A percentile compares a stretch with the other conserved stretches of the same genome.
Evolutionary conservation across 805 yeast genomes (phyloP).

Genomic region (Sporopachydermia lactativora): DNA sequence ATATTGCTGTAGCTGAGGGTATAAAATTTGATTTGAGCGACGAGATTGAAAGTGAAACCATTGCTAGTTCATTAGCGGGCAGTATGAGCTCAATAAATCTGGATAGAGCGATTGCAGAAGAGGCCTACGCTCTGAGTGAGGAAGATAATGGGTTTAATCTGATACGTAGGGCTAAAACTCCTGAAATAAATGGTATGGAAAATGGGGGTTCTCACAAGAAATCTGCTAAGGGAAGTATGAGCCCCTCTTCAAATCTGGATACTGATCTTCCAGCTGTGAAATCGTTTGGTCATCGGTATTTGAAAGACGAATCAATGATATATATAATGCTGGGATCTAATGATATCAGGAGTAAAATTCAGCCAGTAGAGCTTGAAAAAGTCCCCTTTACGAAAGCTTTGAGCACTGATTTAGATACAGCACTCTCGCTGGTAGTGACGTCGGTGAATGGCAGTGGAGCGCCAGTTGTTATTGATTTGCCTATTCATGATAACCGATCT

Average conservation of each 20-base stretch:
- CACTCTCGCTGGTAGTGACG: constrained; percentile 59
- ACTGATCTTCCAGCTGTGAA: constrained; percentile 31
- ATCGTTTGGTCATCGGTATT: constrained; percentile 73
- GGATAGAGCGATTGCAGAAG: not conserved
- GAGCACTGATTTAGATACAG: constrained; percentile 79
- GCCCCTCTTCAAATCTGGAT: not conserved
- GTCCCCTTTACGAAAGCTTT: constrained; percentile 68
- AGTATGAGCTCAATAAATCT: not conserved
- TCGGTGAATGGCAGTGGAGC: constrained; percentile 28
- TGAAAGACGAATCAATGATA: constrained; percentile 55
- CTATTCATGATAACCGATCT: constrained; percentile 51
- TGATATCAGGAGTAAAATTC: constrained; percentile 44
- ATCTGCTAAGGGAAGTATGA: not conserved
- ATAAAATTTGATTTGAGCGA: constrained; percentile 23
- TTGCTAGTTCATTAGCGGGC: not conserved
- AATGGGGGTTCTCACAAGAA: not conserved
- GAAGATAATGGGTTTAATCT: not conserved
- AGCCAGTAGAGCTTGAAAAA: constrained; percentile 53
- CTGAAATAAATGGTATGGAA: not conserved
- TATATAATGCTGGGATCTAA: constrained; percentile 78
- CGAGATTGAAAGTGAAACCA: constrained; percentile 13
- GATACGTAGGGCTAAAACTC: not conserved
- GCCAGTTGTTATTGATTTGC: constrained; percentile 61
- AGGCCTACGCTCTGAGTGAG: not conserved
- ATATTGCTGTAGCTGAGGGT: constrained; percentile 50